Evolutionary conservation across 108 stramenopile genomes (phyloP), one percentile per base, ranked within the genome.

Genomic region (Cylindrotheca fusiformis): DNA sequence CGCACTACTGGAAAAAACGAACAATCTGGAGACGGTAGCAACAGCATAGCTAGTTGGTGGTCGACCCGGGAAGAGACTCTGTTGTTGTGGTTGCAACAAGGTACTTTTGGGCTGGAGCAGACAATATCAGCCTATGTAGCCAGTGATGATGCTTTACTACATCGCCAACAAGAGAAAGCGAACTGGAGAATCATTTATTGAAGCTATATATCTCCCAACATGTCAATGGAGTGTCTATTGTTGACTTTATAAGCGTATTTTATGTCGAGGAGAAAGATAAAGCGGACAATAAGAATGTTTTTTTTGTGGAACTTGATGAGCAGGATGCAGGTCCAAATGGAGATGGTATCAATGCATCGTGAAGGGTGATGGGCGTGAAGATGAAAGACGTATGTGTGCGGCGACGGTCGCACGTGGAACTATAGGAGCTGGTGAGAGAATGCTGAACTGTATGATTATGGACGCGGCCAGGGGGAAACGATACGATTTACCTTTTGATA

Each of bases 281-380:
- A 0, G 76, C 58, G 26, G 58, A 74, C 28, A 65, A 77, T 6
- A 83, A 89, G 56, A 64, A 75, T 41, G 86, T 88, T 46, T n/a
- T n/a, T n/a, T 86, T 93, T 25, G 74, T 77, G 3, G 82, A 84
- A 1, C 63, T 76, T 12, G 84, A 84, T 44, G 81, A 86, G 24
- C 61, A 64, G 25, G 74, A 76, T 28, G 29, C 31, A 12, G 97
- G 95, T 3, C 94, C 95, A 3, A 85, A 87, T 54, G 92, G 90
- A 22, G 90, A 95, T 99, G 98, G 98, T 99, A 94, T 67, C 97
- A 98, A 68, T 95, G 94, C 74, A 99, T 97, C 19, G 90, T 97
- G 45, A 96, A 93, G 67, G 98, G 98, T n/a, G n/a, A n/a, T n/a
- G n/a, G n/a, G n/a, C n/a, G n/a, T n/a, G n/a, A n/a, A n/a, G n/a